These are phyloP conservation scores for Fusarium humuli DNA, from an alignment of 2,329 filamentous ascomycete genomes.

Conservation along the genomic window DNA sequence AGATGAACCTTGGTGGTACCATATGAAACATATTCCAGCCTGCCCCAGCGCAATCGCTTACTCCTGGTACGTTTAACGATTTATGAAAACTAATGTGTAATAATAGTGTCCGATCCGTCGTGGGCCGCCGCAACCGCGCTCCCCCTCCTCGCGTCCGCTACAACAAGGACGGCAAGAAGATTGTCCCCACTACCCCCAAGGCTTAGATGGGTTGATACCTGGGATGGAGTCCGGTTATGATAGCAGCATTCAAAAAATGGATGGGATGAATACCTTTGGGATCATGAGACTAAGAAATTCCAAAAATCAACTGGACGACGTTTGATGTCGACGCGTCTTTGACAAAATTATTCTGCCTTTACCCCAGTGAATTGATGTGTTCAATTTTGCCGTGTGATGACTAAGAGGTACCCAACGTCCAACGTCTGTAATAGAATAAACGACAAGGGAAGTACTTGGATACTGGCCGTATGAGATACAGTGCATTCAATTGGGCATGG, in stretches of 20 bases:
- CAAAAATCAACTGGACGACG: constrained; percentile 48
- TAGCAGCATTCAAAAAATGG: constrained; percentile 54
- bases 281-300: constrained; percentile 49
- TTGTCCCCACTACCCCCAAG: constrained; percentile 76
- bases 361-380: not conserved
- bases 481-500: not conserved
- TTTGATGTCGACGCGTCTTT: constrained; percentile 39
- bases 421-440: not conserved
- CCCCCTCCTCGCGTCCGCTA: constrained; percentile 97
- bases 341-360: constrained; percentile 7
- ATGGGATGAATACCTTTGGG: constrained; percentile 53
- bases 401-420: not conserved
- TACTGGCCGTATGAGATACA: not conserved
- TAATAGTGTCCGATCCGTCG: constrained; percentile 93
- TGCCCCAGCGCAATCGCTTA: constrained; percentile 19
- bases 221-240: constrained; percentile 55
- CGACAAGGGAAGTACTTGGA: not conserved
- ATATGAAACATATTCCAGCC: constrained; percentile 52
- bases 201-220: constrained; percentile 51
- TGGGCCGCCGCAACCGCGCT: constrained; percentile 98
- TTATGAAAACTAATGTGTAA: constrained; percentile 56
- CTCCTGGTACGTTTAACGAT: constrained; percentile 43
- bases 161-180: constrained; percentile 99
- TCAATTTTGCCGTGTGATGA: not conserved
- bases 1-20: constrained; percentile 72